Base-by-base conservation (phyloP, 768 basidiomycete genomes). In the Amanita thiersii region DNA sequence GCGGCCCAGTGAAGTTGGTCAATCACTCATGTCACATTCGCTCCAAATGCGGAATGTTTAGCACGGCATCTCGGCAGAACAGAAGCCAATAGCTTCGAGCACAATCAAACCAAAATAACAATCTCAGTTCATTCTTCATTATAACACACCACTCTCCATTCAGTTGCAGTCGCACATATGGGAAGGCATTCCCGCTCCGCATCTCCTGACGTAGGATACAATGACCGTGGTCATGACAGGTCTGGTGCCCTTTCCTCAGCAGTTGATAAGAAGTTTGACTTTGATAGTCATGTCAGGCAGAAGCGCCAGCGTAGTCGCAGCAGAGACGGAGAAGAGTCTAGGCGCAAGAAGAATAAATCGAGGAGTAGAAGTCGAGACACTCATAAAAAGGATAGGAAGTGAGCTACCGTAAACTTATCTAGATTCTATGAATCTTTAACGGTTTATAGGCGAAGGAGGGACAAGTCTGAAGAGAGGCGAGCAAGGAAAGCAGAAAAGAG, bases 401-500 rank as follows among this genome's bases (percentile, higher is more conserved):
- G 55, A 42, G 69, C 56, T 23, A 40, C 20, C 17, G 15, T 44
- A 21, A 21, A 30, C 21, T 19, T 41, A 7, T 17, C 37, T 18
- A 30, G 39, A 20, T 26, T 33, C 24, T 9, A 46, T 53, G 44
- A 45, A 32, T 39, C 19, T 40, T 46, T 19, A 53, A 24, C 40
- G 30, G 15, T 14, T 26, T 45, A 17, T 24, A 90, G 87, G 55
- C 81, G 81, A 44, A 91, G 86, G 55, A 73, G 87, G 25, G 89
- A 87, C 48, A 90, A 82, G 55, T 88, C 86, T n/a, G 81, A 83
- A 55, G 88, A 92, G 49, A 73, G 89, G 30, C 79, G 69, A 51
- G 86, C 82, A 11, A 77, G 90, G 48, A 94, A 88, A 55, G 82
- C 81, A 5, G 91, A 94, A 54, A 96, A 92, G 68, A 84, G 77